These are phyloP conservation scores for Podila verticillata DNA, from an alignment of 192 early-diverging fungal genomes.

Conservation along the genomic window DNA sequence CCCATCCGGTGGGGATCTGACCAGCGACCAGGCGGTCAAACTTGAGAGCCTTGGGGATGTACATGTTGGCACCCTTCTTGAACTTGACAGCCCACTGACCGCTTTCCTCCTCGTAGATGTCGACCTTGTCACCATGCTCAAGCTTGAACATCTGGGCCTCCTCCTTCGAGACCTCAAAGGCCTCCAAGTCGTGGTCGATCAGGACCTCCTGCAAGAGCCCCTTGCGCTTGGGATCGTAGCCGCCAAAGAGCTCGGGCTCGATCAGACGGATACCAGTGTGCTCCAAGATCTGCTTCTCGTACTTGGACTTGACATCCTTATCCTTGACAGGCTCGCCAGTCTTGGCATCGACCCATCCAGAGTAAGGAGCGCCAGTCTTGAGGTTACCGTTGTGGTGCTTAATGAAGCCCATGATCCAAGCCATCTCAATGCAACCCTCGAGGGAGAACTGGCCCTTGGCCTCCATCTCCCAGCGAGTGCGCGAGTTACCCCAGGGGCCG, in stretches of 20 bases:
- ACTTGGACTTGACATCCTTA: conserved; percentile 86
- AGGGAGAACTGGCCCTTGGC: conserved; percentile 87
- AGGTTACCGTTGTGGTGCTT: conserved; percentile 86
- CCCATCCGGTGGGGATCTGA: conserved; percentile 96
- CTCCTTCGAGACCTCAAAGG: conserved; percentile 87
- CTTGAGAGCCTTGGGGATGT: conserved; percentile 92
- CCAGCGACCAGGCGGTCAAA: conserved; percentile 90
- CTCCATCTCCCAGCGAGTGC: conserved; percentile 98
- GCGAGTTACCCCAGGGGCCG: conserved; percentile 88
- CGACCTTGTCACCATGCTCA: conserved; percentile 82
- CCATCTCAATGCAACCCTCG: conserved; percentile 95
- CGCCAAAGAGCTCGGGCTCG: conserved; percentile 85
- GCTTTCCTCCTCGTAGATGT: conserved; percentile 70
- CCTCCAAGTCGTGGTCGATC: conserved; percentile 86
- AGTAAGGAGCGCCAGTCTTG: conserved; percentile 80
- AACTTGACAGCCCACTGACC: conserved; percentile 83
- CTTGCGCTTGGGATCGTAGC: conserved; percentile 89
- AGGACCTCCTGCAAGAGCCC: conserved; percentile 89
- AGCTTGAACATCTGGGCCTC: conserved; percentile 87
- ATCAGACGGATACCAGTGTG: conserved; percentile 94
- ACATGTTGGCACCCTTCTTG: conserved; percentile 87
- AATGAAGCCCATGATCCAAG: conserved; percentile 98
- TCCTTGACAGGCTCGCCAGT: conserved; percentile 88
- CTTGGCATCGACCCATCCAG: conserved; percentile 94
- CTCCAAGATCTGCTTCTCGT: conserved; percentile 88